These are phyloP conservation scores for Teunomyces stri DNA, from an alignment of 805 yeast species.

Conservation along the genomic window DNA sequence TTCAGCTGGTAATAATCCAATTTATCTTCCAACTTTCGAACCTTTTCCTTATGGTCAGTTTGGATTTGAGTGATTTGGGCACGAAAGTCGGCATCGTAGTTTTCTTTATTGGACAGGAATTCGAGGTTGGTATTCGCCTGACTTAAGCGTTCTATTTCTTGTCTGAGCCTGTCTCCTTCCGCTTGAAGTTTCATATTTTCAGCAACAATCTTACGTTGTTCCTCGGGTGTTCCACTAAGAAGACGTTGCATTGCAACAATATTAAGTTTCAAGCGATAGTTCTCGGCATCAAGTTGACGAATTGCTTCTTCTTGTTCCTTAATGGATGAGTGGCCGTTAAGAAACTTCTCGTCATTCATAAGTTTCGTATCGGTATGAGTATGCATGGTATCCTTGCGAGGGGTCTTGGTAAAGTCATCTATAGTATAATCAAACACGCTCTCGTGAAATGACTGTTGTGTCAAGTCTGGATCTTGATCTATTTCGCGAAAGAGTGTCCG, in stretches of 20 bases:
- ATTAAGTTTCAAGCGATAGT: conserved; percentile 23
- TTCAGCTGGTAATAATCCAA: conserved; percentile 5
- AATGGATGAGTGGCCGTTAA: conserved; percentile 16
- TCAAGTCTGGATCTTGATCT: conserved; percentile 7
- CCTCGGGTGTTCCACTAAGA: conserved; percentile 22
- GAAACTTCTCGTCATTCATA: conserved; percentile 3
- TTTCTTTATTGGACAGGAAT: conserved; percentile 7
- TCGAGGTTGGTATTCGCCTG: conserved; percentile 4
- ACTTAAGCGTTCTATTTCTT: not conserved
- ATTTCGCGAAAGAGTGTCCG: conserved; percentile 12
- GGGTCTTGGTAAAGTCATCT: not conserved
- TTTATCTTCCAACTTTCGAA: not conserved
- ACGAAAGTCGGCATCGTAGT: conserved; percentile 1
- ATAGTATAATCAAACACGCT: conserved; percentile 6
- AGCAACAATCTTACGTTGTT: conserved; percentile 16
- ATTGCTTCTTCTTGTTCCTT: conserved; percentile 21
- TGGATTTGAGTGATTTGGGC: not conserved
- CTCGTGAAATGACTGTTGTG: conserved; percentile 7
- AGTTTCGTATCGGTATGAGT: conserved; percentile 4
- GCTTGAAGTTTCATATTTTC: conserved; percentile 18
- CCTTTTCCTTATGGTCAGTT: conserved; percentile 1
- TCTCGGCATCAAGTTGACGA: conserved; percentile 18
- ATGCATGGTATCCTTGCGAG: not conserved
- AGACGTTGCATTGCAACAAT: conserved; percentile 22
- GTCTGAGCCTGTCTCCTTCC: conserved; percentile 3